Evolutionary conservation across 1,284 basidiomycete genomes (phyloP).

Genomic region (Sporisorium iseilematis-ciliati): DNA sequence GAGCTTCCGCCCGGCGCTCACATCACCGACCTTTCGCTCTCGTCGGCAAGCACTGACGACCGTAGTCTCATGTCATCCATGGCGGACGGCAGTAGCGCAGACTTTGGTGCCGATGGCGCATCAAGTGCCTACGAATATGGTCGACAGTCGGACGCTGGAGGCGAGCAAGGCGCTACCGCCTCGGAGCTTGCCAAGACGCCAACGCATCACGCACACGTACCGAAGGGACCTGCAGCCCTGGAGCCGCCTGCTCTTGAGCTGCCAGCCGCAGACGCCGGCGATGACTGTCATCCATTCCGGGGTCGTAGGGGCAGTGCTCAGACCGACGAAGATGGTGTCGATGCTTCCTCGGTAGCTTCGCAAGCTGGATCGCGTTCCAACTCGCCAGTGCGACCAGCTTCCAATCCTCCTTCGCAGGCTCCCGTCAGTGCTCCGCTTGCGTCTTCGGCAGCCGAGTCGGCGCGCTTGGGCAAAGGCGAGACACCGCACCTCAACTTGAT

Average conservation of each 20-base stretch:
- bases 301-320: conserved; percentile 33
- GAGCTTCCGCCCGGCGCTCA: conserved; percentile 44
- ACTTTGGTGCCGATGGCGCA: conserved; percentile 27
- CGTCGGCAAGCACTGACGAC: conserved; percentile 42
- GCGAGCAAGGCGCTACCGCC: conserved; percentile 24
- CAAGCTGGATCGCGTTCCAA: conserved; percentile 64
- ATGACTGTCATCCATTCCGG: conserved; percentile 23
- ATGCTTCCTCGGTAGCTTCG: conserved; percentile 61
- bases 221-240: conserved; percentile 30
- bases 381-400: conserved; percentile 49
- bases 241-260: conserved; percentile 57
- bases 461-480: conserved; percentile 21
- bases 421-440: conserved; percentile 16
- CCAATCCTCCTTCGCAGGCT: conserved; percentile 17
- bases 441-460: conserved; percentile 29
- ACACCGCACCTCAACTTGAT: conserved; percentile 43
- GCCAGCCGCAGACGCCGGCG: conserved; percentile 24
- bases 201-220: conserved; percentile 52
- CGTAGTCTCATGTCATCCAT: conserved; percentile 32
- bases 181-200: conserved; percentile 59
- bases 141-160: conserved; percentile 27
- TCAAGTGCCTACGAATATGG: conserved; percentile 25
- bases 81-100: conserved; percentile 37
- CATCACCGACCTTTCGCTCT: conserved; percentile 40
- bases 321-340: conserved; percentile 54